Base-by-base conservation (phyloP, 2,329 filamentous ascomycete species). In the Blumeria graminis region DNA sequence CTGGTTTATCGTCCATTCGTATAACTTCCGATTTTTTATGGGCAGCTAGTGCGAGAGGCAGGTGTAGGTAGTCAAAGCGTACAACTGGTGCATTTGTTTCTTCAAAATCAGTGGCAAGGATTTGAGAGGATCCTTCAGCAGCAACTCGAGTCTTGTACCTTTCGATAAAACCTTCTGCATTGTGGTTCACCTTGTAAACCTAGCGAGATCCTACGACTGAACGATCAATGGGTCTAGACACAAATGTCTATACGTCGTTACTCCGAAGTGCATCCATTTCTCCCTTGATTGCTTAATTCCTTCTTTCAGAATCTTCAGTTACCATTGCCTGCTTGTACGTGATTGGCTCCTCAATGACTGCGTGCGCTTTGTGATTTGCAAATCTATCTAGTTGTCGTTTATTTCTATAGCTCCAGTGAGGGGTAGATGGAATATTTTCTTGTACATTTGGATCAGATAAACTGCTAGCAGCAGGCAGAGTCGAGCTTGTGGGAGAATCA, bases 261-360 rank as follows among this genome's bases (percentile, higher is more conserved):
- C 51, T 3, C n/a, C n/a, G 33, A 39, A 54, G 51, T 39, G 51
- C 33, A 39, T 54, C 51, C 51, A 54, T 54, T 3, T 54, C 51
- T 54, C 38, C 51, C 1, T 54, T 35, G n/a, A 54, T 39, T 8
- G 51, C 51, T 22, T 38, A 3, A 10, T 22, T 39, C 51, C 51
- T 22, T 22, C 14, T 8, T 39, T 54, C 51, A 10, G 35, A n/a
- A 32, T 54, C 51, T 32, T 39, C 35, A 22, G 34, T 10, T 39
- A 1, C 34, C 14, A 54, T 54, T 10, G n/a, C 51, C 39, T 54
- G 51, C 32, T 54, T 38, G 34, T 39, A n/a, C 1, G 51, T 54
- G 38, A 1, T 18, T 1, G 33, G 51, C 32, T 39, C 51, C 6
- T 6, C 14, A 3, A n/a, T 54, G n/a, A 38, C 51, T 38, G 33